These are phyloP conservation scores for Nitzschia inconspicua DNA, from an alignment of 108 stramenopile genomes.

Conservation along the genomic window DNA sequence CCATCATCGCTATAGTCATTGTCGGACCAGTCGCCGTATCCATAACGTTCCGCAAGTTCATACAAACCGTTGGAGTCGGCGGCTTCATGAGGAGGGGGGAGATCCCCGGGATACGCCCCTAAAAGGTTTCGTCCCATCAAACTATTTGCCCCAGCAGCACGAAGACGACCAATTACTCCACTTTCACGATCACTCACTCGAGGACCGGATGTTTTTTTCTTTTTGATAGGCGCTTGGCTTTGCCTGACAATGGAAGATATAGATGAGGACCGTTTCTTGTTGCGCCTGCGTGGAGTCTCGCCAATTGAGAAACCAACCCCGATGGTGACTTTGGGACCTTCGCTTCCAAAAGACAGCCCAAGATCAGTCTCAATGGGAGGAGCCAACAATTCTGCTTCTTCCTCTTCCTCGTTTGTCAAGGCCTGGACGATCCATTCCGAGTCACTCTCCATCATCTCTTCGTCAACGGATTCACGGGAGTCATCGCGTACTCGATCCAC, in stretches of 20 bases:
- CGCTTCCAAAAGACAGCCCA: slow-evolving; percentile 8
- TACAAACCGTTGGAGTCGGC: slow-evolving; percentile 48
- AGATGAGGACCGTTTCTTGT: background rate
- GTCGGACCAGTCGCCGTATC: slow-evolving; percentile 71
- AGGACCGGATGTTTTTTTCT: slow-evolving; percentile 15
- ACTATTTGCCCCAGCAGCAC: slow-evolving; percentile 57
- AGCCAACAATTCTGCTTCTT: background rate
- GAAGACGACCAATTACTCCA: slow-evolving; percentile 64
- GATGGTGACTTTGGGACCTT: slow-evolving; percentile 12
- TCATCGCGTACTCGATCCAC: background rate
- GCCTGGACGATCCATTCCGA: slow-evolving; percentile 36
- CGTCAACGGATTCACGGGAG: background rate
- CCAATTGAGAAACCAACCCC: slow-evolving; percentile 23
- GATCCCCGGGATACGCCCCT: slow-evolving; percentile 85
- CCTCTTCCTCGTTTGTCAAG: slow-evolving; percentile 9
- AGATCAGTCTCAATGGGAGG: background rate
- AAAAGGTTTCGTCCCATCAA: slow-evolving; percentile 41
- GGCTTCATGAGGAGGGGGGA: slow-evolving; percentile 61
- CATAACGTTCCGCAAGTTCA: slow-evolving; percentile 60
- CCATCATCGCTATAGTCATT: slow-evolving; percentile 27
- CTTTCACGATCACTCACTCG: slow-evolving; percentile 42
- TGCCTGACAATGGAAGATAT: background rate
- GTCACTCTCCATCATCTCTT: slow-evolving; percentile 33
- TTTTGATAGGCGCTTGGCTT: background rate
- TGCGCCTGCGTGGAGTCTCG: slow-evolving; percentile 1